Evolutionary conservation across 2,329 filamentous ascomycete species (phyloP).

Genomic region (Ceratocystis destructans): DNA sequence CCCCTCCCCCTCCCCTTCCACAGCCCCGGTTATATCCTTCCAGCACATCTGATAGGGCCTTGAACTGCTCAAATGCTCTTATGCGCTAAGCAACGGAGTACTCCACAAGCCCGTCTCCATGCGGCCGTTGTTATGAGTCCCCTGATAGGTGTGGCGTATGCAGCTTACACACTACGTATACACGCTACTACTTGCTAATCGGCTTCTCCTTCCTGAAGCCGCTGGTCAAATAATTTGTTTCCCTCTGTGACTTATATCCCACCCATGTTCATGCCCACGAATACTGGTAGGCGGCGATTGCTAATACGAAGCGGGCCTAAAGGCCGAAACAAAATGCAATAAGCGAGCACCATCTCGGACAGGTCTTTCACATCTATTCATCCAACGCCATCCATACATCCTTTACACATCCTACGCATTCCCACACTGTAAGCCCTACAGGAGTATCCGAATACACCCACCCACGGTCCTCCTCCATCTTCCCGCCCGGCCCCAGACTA

Average conservation of each 20-base stretch:
- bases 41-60: background rate
- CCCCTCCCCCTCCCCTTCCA: background rate
- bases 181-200: background rate
- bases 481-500: background rate
- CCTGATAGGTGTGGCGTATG: background rate
- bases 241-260: background rate
- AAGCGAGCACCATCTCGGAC: background rate
- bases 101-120: background rate
- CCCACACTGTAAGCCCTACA: background rate
- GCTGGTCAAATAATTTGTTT: background rate
- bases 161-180: background rate
- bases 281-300: background rate
- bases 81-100: background rate
- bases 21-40: background rate
- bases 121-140: background rate
- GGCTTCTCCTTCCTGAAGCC: background rate
- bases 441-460: background rate
- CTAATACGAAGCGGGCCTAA: background rate
- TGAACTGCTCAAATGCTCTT: background rate
- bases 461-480: background rate
- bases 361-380: background rate
- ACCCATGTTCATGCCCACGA: background rate
- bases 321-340: background rate
- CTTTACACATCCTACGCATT: background rate
- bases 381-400: background rate